phyloP scores from a whole-genome alignment of 805 yeast genomes.

The Hanseniaspora mollemarum region DNA sequence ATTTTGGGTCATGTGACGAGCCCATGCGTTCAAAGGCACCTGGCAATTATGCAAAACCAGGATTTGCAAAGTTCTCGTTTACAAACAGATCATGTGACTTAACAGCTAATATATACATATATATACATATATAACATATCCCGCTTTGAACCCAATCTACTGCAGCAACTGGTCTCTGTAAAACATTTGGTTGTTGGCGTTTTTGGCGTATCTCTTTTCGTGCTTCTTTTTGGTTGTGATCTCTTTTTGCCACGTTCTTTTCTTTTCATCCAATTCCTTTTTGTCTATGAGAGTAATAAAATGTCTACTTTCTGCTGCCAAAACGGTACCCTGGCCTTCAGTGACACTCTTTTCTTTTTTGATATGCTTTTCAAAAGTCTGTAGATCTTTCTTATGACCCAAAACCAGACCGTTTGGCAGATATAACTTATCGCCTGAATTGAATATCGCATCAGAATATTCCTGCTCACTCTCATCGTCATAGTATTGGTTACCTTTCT shows the following conservation, averaged over 20 bases:
- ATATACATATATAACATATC: no score
- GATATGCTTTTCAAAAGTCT: conserved; percentile 68
- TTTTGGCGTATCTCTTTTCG: conserved; percentile 56
- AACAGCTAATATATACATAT: no score
- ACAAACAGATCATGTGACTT: no score
- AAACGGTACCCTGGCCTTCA: conserved; percentile 77
- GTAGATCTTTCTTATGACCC: conserved; percentile 69
- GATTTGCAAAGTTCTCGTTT: no score
- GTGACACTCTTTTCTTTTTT: conserved; percentile 45
- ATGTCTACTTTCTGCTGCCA: conserved; percentile 69
- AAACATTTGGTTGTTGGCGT: conserved; percentile 78
- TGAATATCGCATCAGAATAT: conserved; percentile 34
- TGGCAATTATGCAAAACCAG: no score
- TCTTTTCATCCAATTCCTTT: conserved; percentile 37
- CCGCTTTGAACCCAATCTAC: conserved; percentile 21
- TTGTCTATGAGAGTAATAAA: conserved; percentile 34
- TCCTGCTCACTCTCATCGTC: conserved; percentile 16
- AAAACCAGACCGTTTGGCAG: conserved; percentile 74
- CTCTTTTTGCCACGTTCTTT: conserved; percentile 62
- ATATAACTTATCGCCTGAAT: conserved; percentile 58
- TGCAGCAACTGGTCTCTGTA: conserved; percentile 68
- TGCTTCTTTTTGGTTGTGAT: conserved; percentile 40
- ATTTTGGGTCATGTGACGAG: no score
- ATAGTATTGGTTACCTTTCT: conserved; percentile 11
- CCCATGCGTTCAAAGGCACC: no score